These are phyloP conservation scores for Casaregolazyma lundiana DNA, from an alignment of 1,139 yeast genomes.

Conservation along the genomic window DNA sequence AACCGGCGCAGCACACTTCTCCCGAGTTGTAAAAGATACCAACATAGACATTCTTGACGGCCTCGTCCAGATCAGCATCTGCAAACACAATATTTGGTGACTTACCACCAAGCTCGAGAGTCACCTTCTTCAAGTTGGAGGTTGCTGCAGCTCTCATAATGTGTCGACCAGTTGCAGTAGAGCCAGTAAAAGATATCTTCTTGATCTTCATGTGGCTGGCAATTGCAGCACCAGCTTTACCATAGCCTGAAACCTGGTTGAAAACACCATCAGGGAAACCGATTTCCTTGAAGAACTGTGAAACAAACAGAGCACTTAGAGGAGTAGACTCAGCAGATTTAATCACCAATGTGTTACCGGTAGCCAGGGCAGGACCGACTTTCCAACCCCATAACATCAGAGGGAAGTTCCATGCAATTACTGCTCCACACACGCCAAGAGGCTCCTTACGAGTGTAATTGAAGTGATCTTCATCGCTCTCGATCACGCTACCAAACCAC, in stretches of 20 bases:
- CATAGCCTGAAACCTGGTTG: constrained; percentile 72
- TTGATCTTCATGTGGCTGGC: constrained; percentile 62
- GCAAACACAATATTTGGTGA: constrained; percentile 73
- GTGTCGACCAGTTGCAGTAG: constrained; percentile 70
- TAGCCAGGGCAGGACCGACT: constrained; percentile 76
- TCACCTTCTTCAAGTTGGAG: constrained; percentile 69
- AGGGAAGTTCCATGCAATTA: constrained; percentile 89
- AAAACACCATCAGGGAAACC: constrained; percentile 79
- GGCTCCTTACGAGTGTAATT: constrained; percentile 62
- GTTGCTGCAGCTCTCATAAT: constrained; percentile 66
- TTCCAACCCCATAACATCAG: constrained; percentile 82
- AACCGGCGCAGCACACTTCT: constrained; percentile 84
- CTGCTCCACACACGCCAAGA: constrained; percentile 75
- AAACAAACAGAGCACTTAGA: constrained; percentile 64
- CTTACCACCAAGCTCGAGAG: constrained; percentile 83
- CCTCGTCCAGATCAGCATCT: constrained; percentile 62
- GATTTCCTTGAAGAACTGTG: constrained; percentile 58
- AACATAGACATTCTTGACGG: constrained; percentile 53
- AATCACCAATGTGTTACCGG: constrained; percentile 76
- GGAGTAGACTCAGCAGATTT: constrained; percentile 86
- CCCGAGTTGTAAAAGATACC: constrained; percentile 80
- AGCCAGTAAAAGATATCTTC: constrained; percentile 83
- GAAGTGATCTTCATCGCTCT: constrained; percentile 59
- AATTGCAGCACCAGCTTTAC: constrained; percentile 71
- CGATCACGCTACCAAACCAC: constrained; percentile 60